Percentiles rank a stretch among this genome's conserved stretches.
Evolutionary conservation across 2,329 filamentous ascomycete species (phyloP).

Genomic region (Verticillium nubilum): DNA sequence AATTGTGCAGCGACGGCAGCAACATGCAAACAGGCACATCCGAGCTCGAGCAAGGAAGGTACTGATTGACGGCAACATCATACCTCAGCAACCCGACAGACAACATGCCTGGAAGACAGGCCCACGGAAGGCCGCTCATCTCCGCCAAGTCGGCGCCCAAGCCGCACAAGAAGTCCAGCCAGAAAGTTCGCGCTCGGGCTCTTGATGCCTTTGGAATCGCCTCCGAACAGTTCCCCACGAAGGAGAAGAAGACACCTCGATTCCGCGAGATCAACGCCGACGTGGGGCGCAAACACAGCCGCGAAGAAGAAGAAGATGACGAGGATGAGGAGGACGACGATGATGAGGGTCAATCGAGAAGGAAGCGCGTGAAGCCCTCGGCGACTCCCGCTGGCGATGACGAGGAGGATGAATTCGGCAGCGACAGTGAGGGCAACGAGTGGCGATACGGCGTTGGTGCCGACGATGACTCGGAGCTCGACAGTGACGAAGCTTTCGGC

Average conservation of each 20-base stretch:
- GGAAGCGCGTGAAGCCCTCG: slow-evolving; percentile 37
- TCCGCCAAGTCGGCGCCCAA: slow-evolving; percentile 27
- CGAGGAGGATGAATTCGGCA: slow-evolving; percentile 64
- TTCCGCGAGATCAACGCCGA: slow-evolving; percentile 47
- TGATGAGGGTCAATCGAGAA: slow-evolving; percentile 46
- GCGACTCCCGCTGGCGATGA: slow-evolving; percentile 39
- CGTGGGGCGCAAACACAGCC: slow-evolving; percentile 11
- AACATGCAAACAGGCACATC: not conserved
- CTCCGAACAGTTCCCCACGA: slow-evolving; percentile 43
- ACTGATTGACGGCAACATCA: not conserved
- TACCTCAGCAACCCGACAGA: not conserved
- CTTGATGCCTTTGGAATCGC: slow-evolving; percentile 55
- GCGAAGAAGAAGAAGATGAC: slow-evolving; percentile 21
- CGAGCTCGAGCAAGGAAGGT: not conserved
- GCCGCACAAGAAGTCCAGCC: slow-evolving; percentile 38
- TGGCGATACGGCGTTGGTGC: slow-evolving; percentile 69
- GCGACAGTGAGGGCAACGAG: slow-evolving; percentile 79
- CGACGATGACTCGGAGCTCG: slow-evolving; percentile 59
- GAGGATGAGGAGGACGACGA: slow-evolving; percentile 40
- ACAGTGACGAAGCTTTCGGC: slow-evolving; percentile 76
- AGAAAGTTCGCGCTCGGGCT: slow-evolving; percentile 41
- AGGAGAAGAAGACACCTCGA: slow-evolving; percentile 41
- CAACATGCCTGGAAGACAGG: slow-evolving; percentile 53
- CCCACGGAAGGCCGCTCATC: slow-evolving; percentile 49
- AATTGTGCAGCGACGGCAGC: not conserved